A percentile compares a stretch with the other conserved stretches of the same genome.
phyloP scores from a whole-genome alignment of 2,329 filamentous ascomycete genomes.

The Clonostachys sp. region DNA sequence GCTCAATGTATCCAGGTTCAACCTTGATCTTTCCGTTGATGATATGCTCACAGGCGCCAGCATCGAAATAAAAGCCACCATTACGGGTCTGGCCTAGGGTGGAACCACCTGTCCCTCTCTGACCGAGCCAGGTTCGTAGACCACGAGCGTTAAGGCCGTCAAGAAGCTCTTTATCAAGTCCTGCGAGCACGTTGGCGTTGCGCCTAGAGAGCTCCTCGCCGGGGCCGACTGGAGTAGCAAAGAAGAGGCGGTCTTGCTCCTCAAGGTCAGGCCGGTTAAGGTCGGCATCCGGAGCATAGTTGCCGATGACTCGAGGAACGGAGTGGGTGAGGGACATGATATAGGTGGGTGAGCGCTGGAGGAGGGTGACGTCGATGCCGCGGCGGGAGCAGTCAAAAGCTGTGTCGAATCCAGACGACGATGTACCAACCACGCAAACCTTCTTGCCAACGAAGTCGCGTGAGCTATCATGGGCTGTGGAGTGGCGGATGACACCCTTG shows the following conservation, averaged over 20 bases:
- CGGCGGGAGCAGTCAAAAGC: slow-evolving; percentile 63
- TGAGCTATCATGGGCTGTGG: slow-evolving; percentile 54
- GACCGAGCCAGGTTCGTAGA: slow-evolving; percentile 22
- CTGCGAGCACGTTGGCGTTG: slow-evolving; percentile 7
- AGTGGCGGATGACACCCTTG: slow-evolving; percentile 58
- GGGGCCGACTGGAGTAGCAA: slow-evolving; percentile 50
- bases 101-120: slow-evolving; percentile 20
- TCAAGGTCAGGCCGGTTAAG: slow-evolving; percentile 47
- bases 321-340: slow-evolving; percentile 21
- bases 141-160: slow-evolving; percentile 9
- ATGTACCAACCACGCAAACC: slow-evolving; percentile 62
- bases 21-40: slow-evolving; percentile 60
- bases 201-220: slow-evolving; percentile 21
- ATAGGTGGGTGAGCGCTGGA: slow-evolving; percentile 48
- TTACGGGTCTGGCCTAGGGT: slow-evolving; percentile 19
- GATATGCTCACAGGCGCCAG: slow-evolving; percentile 59
- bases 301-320: slow-evolving; percentile 16
- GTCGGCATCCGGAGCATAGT: slow-evolving; percentile 10
- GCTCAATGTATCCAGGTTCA: slow-evolving; percentile 14
- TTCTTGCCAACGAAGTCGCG: slow-evolving; percentile 45
- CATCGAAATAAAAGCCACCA: slow-evolving; percentile 70
- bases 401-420: slow-evolving; percentile 67
- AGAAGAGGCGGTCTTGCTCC: slow-evolving; percentile 42
- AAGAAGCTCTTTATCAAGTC: slow-evolving; percentile 4
- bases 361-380: slow-evolving; percentile 63